Conservation (phyloP, 169 alveolate genomes). For the Theileria luwenshuni region DNA sequence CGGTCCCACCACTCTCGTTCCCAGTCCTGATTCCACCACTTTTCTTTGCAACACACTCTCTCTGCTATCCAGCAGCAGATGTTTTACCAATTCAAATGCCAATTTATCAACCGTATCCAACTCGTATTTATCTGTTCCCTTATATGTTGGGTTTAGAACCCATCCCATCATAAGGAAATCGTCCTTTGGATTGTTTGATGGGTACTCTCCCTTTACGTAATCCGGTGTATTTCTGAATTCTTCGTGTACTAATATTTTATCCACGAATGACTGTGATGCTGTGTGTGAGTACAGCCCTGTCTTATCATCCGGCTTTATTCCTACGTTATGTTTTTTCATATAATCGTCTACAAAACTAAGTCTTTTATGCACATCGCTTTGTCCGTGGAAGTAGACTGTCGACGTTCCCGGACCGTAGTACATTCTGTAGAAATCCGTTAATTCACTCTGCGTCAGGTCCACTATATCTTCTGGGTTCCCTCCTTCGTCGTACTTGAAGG, state of each 20-base stretch:
- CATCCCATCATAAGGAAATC: constrained; percentile 62
- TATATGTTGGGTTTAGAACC: constrained; percentile 52
- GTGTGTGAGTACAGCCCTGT: constrained; percentile 17
- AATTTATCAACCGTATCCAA: constrained; percentile 54
- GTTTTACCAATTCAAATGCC: constrained; percentile 54
- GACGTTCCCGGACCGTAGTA: constrained; percentile 83
- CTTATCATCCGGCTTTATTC: constrained; percentile 14
- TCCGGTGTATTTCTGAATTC: constrained; percentile 33
- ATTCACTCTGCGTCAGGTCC: constrained; percentile 73
- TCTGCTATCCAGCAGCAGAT: constrained; percentile 65
- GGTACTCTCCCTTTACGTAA: constrained; percentile 26
- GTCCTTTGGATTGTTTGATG: constrained; percentile 31
- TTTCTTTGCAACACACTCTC: constrained; percentile 71
- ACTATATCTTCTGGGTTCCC: constrained; percentile 87
- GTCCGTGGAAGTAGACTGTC: constrained; percentile 77
- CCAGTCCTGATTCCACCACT: constrained; percentile 54
- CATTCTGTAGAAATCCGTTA: constrained; percentile 74
- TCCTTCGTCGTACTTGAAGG: constrained; percentile 80
- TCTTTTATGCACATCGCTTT: constrained; percentile 66
- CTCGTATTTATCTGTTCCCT: constrained; percentile 1
- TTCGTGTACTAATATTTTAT: constrained; percentile 9
- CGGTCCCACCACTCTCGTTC: constrained; percentile 56
- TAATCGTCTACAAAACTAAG: constrained; percentile 71
- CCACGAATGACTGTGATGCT: constrained; percentile 37
- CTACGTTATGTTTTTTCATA: constrained; percentile 34